Base-by-base conservation (phyloP, 495 filamentous ascomycete species). In the Aspergillus sclerotiicarbonarius region DNA sequence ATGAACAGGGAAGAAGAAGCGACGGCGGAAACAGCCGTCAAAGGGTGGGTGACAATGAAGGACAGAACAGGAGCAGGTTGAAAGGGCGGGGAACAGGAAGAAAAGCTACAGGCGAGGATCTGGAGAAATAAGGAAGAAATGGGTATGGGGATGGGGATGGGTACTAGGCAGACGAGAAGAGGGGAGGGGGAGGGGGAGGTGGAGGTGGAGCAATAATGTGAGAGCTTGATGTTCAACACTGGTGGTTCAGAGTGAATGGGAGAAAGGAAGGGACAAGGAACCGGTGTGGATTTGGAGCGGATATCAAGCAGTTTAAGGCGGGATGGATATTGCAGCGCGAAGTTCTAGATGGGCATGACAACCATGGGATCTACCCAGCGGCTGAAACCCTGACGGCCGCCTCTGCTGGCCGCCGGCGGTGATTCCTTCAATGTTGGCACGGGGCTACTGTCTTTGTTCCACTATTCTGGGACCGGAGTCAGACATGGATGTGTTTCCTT, bases 381-480 rank as follows among this genome's bases (percentile, higher is more conserved):
- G 51, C 56, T 62, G 56, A 62, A 57, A 64, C 56, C 37, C 59
- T 60, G 52, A 56, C 30, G 29, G 20, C 13, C 1, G 37, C 37
- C 37, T 41, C 37, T n/a, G 19, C 31, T 48, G 16, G n/a, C n/a
- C 32, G 32, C 46, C 21, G 43, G 47, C 25, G 56, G 56, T 56
- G 49, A 51, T 39, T 54, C 50, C 51, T 25, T 33, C 51, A 43
- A 58, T 32, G 37, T 51, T 50, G 44, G 47, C 33, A 32, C 44
- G 61, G 49, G 50, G 51, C 33, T 43, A 43, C 31, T 43, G 48
- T 65, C 60, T 65, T 63, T 65, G 62, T 65, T 61, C 59, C 66
- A 64, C 10, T 52, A 16, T 52, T 35, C 50, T 51, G 61, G 63
- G 61, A 35, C 51, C 18, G 44, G 49, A 30, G 49, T 37, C 30